These are phyloP conservation scores for Lactarius evosmus DNA, from an alignment of 768 basidiomycete genomes.

Conservation along the genomic window DNA sequence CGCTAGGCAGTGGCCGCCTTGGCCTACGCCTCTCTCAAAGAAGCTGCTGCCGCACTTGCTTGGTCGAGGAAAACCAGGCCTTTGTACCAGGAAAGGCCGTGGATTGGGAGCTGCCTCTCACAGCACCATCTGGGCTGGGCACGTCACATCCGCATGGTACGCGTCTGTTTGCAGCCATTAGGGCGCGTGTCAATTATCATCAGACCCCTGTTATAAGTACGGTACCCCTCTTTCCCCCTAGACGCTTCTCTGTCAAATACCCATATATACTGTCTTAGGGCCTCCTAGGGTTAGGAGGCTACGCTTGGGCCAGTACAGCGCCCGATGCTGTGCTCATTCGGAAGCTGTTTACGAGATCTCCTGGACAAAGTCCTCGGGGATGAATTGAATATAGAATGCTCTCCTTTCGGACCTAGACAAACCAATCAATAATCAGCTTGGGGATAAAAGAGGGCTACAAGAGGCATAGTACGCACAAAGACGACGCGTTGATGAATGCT, in stretches of 20 bases:
- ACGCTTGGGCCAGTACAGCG: background rate
- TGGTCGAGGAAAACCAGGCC: too few species aligned
- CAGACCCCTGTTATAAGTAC: background rate
- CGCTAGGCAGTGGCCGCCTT: background rate
- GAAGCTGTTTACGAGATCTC: background rate
- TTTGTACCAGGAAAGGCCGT: background rate
- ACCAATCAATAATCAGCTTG: background rate
- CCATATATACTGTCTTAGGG: background rate
- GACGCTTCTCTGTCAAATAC: background rate
- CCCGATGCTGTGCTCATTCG: background rate
- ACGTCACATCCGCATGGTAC: background rate
- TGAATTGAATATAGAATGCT: constrained; percentile 21
- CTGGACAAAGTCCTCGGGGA: constrained; percentile 14
- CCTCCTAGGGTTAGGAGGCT: background rate
- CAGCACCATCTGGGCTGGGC: background rate
- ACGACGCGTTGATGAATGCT: background rate
- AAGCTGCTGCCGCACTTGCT: background rate
- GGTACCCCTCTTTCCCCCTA: background rate
- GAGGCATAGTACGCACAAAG: background rate
- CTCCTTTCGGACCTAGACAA: constrained; percentile 9
- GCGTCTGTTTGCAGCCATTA: background rate
- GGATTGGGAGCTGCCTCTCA: background rate
- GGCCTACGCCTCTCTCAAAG: background rate
- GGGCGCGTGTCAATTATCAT: background rate
- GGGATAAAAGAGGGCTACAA: background rate